Evolutionary conservation across 2,329 filamentous ascomycete species (phyloP).

Genomic region (Monosporascus sp.): DNA sequence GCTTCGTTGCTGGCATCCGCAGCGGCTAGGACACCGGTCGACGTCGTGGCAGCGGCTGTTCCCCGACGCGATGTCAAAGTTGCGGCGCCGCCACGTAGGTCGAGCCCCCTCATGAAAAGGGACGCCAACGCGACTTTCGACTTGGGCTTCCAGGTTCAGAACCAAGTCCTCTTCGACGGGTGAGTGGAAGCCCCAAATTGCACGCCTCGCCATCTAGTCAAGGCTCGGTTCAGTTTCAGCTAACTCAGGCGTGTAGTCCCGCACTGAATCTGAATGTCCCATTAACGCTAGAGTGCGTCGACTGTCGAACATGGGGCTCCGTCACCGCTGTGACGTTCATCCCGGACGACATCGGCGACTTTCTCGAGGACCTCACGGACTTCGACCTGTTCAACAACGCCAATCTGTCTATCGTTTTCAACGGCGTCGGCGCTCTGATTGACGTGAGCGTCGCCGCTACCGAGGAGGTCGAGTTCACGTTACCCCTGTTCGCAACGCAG

Average conservation of each 20-base stretch:
- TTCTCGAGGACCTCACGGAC: constrained; percentile 13
- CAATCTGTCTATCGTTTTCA: constrained; percentile 17
- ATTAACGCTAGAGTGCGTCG: constrained; percentile 15
- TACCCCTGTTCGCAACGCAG: constrained; percentile 16
- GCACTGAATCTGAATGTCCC: constrained; percentile 5
- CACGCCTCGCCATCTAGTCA: neutral
- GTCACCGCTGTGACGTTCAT: constrained; percentile 17
- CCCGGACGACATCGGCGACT: constrained; percentile 18
- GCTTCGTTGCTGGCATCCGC: constrained; percentile 10
- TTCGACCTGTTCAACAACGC: constrained; percentile 16
- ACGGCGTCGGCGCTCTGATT: constrained; percentile 20
- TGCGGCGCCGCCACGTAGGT: constrained; percentile 3
- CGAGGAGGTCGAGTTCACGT: constrained; percentile 10
- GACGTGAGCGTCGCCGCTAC: constrained; percentile 14
- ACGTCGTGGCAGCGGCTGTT: constrained; percentile 1
- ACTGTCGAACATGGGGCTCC: constrained; percentile 18
- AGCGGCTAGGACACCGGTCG: constrained; percentile 6
- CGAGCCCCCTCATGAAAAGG: constrained; percentile 9
- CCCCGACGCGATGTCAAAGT: constrained; percentile 7
- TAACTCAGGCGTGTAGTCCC: neutral
- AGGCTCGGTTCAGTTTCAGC: neutral
- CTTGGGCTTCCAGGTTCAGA: constrained; percentile 10
- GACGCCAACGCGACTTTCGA: constrained; percentile 16
- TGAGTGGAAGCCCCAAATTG: constrained; percentile 5
- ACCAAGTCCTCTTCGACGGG: constrained; percentile 16